These are phyloP conservation scores for Fusarium mangiferae DNA, from an alignment of 2,329 filamentous ascomycete genomes.

Conservation along the genomic window DNA sequence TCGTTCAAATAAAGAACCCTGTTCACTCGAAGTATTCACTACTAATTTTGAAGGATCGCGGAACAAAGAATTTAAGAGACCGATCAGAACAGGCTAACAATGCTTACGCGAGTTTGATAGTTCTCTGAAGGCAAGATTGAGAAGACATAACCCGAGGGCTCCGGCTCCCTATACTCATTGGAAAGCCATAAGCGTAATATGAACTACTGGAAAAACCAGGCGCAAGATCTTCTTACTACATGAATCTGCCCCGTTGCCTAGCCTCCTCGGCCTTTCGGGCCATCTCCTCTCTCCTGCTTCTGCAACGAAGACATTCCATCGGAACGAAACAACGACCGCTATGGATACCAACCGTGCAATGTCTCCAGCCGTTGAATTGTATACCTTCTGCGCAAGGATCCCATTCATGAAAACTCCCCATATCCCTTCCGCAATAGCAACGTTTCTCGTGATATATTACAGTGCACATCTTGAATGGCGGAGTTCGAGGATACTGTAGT, in stretches of 20 bases:
- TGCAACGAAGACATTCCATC: neutral
- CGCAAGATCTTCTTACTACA: neutral
- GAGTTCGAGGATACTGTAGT: accelerated
- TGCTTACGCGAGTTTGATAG: neutral
- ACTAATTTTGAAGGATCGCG: accelerated
- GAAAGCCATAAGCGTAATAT: accelerated
- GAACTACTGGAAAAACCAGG: accelerated
- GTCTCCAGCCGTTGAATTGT: neutral
- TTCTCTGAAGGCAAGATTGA: accelerated
- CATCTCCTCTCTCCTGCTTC: neutral
- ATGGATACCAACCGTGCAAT: neutral
- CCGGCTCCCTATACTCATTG: accelerated
- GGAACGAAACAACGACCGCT: neutral
- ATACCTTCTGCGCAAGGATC: neutral
- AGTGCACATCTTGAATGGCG: accelerated
- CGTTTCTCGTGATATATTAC: neutral
- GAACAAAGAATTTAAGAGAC: accelerated
- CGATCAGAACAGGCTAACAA: too few species aligned
- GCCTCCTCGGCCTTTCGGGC: neutral
- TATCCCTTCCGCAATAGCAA: neutral
- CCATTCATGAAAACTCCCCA: neutral
- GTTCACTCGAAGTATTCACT: too few species aligned
- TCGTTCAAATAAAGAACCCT: accelerated
- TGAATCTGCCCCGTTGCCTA: neutral
- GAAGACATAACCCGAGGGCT: neutral